Evolutionary conservation across 2,329 filamentous ascomycete species (phyloP), one percentile per base, ranked within the genome.

Genomic region (Xylariaceae sp.): DNA sequence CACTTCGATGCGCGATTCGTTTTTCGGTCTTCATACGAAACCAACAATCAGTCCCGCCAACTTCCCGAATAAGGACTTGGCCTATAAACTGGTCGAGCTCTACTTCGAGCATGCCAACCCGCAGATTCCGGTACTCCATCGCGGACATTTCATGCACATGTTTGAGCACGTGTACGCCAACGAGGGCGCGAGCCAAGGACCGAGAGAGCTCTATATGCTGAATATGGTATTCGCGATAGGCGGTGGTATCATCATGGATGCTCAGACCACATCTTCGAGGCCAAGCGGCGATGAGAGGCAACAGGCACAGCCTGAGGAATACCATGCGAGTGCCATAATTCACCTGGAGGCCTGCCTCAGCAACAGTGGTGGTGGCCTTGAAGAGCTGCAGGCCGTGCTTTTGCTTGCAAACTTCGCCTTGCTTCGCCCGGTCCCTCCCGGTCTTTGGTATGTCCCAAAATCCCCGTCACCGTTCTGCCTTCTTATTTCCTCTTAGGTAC

Each of bases 211-310:
- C n/a, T 96, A 95, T 60, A 77, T 93, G 64, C 69, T 96, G 42
- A 95, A 95, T 59, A 95, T 96, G 61, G 89, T 96, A 16, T 96
- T 94, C 62, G 90, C 90, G 11, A 95, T 96, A 49, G 92, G 92
- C 5, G 83, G 85, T 13, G 90, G 88, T 13, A 94, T 95, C 48
- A 94, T 95, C 44, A 78, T 94, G 46, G 65, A 82, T 58, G 63
- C 64, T 50, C 49, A 74, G 58, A 58, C 72, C 6, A 61, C 66
- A 29, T 57, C 63, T 27, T 50, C 57, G 18, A 57, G 55, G 3
- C 52, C 42, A 31, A 50, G 45, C 38, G 50, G 49, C 9, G 48
- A 53, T 19, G 52, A 53, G 21, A 56, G 56, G 19, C 63, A 64
- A 44, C 68, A 76, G 65, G 63, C 78, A 44, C 87, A 93, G 55